A percentile compares a stretch with the other conserved stretches of the same genome.
Conservation (phyloP, 805 yeast species). For the Pichia phayaonensis region DNA sequence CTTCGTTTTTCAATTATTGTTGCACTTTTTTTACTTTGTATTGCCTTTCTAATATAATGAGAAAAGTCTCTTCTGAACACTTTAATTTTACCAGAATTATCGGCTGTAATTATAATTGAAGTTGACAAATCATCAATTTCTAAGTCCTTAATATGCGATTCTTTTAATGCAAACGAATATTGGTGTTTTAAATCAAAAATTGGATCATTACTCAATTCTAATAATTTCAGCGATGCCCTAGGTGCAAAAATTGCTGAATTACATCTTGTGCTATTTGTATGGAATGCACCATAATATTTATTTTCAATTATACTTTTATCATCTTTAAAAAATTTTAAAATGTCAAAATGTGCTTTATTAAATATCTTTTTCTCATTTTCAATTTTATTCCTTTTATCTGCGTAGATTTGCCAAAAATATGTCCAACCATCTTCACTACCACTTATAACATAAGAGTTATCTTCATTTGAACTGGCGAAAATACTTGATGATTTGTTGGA, state of each 20-base stretch:
- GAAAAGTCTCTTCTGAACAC: slow-evolving; percentile 80
- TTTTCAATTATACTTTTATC: slow-evolving; percentile 39
- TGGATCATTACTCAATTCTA: slow-evolving; percentile 72
- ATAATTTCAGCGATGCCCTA: slow-evolving; percentile 47
- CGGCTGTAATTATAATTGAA: slow-evolving; percentile 66
- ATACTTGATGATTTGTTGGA: slow-evolving; percentile 67
- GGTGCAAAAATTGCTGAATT: slow-evolving; percentile 81
- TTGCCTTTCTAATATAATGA: slow-evolving; percentile 32
- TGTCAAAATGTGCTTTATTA: slow-evolving; percentile 7
- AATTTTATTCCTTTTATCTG: slow-evolving; percentile 11
- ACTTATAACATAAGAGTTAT: slow-evolving; percentile 49
- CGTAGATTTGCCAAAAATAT: slow-evolving; percentile 56
- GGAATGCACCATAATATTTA: slow-evolving; percentile 59
- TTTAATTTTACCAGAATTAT: slow-evolving; percentile 61
- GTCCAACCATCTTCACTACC: slow-evolving; percentile 89
- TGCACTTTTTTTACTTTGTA: slow-evolving; percentile 11
- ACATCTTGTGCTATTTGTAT: slow-evolving; percentile 66
- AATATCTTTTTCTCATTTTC: slow-evolving; percentile 17
- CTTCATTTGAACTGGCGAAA: slow-evolving; percentile 55
- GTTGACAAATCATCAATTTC: slow-evolving; percentile 30
- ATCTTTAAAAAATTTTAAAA: slow-evolving; percentile 21
- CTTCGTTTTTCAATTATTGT: slow-evolving; percentile 3
- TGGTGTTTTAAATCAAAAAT: slow-evolving; percentile 50
- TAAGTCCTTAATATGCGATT: slow-evolving; percentile 8
- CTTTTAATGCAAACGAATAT: slow-evolving; percentile 4